Conservation (phyloP, 306 rosid species). For the Prunus fruticosa region DNA sequence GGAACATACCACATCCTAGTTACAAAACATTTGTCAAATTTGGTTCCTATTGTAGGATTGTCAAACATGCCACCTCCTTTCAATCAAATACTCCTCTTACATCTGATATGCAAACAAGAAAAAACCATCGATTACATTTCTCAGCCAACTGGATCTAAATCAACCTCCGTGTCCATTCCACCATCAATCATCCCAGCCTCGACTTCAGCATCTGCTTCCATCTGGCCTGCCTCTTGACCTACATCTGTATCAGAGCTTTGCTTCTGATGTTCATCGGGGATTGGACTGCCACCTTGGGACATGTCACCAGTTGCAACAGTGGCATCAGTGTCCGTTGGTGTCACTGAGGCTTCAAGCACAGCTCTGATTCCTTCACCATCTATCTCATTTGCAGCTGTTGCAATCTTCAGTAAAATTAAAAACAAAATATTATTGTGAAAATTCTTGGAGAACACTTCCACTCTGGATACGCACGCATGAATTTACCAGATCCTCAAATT, state of each 20-base stretch:
- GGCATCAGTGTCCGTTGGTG: constrained; percentile 63
- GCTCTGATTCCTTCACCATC: constrained; percentile 68
- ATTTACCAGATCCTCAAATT: neutral
- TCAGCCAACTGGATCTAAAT: constrained; percentile 63
- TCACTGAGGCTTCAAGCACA: constrained; percentile 43
- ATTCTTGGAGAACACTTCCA: neutral
- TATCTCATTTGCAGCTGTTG: constrained; percentile 59
- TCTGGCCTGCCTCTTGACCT: constrained; percentile 80
- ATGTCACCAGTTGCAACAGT: constrained; percentile 32
- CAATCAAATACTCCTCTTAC: neutral
- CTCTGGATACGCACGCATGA: neutral
- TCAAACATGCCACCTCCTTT: neutral
- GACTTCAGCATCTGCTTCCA: constrained; percentile 79
- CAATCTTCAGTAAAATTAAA: constrained; percentile 35
- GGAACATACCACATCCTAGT: neutral
- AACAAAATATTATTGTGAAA: neutral
- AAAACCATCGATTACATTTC: neutral
- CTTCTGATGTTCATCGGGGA: constrained; percentile 74
- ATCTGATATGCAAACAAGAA: neutral
- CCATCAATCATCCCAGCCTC: constrained; percentile 85
- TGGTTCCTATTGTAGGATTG: neutral
- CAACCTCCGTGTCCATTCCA: constrained; percentile 72
- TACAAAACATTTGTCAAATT: neutral
- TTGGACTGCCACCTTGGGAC: constrained; percentile 60
- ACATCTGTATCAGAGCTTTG: constrained; percentile 71